Evolutionary conservation across 345 rosid genomes (phyloP), one percentile per base, ranked within the genome.

Genomic region (Linum usitatissimum): DNA sequence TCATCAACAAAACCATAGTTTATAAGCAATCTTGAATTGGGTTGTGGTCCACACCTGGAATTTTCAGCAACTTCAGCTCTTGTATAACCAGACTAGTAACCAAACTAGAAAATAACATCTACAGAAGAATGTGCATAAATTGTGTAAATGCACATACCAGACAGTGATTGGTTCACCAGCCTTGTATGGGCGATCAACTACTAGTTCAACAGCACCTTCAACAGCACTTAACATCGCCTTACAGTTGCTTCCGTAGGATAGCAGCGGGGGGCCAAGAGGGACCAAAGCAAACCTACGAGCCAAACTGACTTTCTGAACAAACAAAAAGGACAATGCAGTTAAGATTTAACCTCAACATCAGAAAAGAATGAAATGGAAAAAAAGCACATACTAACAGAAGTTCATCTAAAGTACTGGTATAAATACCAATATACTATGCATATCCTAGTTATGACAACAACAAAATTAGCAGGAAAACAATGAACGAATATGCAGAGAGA

Each of bases 201-300:
- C 84, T 57, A 89, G 81, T 71, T 92, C 79, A 63, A 92, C 96
- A 71, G 88, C 88, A 77, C 77, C 96, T 68, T 77, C 90, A 76
- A 79, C 82, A 57, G 91, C 96, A 20, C 82, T 81, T 71, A 89
- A 76, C 95, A 92, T 92, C 69, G 98, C 91, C 80, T 84, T 89
- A 79, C 91, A 92, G 69, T 84, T 89, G 84, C 95, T 89, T 67
- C 86, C 72, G 77, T 92, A 92, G 21, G 96, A 85, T 65, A 92
- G 81, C 78, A 92, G 73, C 64, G 98, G 98, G 59, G 98, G 98
- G 54, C 98, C 98, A 80, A 92, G 93, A 68, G 98, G 98, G 65
- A 87, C 98, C 79, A 92, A 75, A 54, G 98, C 98, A 81, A 92
- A 92, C 73, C 98, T 86, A 60, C 98, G 81, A 66, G 96, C 96